Percentiles rank a stretch among this genome's conserved stretches.
Conservation (phyloP, 164 flowering plant species). For the Brasenia schreberi region DNA sequence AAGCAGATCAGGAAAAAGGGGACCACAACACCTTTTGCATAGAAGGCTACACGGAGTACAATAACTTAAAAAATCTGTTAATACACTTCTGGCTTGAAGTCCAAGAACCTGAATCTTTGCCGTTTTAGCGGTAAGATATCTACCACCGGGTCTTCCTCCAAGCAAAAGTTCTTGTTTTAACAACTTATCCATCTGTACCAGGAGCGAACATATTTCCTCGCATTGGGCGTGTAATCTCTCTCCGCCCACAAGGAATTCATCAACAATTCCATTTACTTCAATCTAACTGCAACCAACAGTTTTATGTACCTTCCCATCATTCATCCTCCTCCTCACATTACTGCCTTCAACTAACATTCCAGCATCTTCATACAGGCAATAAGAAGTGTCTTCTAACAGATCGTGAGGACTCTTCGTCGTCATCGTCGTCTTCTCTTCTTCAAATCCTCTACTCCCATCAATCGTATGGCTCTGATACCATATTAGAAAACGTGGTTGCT, state of each 20-base stretch:
- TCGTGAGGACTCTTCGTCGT: too few relatives aligned
- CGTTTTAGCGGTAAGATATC: background rate
- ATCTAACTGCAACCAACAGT: conserved; percentile 33
- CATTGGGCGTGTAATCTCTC: conserved; percentile 19
- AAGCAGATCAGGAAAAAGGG: background rate
- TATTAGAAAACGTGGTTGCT: too few relatives aligned
- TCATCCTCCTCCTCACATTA: conserved; percentile 24
- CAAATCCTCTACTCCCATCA: too few relatives aligned
- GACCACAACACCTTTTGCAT: background rate
- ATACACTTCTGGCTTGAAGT: too few relatives aligned
- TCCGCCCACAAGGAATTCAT: conserved; percentile 31
- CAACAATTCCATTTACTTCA: conserved; percentile 20
- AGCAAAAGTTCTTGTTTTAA: conserved; percentile 5
- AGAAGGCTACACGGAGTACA: background rate
- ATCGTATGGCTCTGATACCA: too few relatives aligned
- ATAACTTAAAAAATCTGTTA: too few relatives aligned
- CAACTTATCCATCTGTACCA: conserved; percentile 15
- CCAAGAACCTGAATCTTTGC: background rate
- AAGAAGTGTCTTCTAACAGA: too few relatives aligned
- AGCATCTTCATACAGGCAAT: conserved; percentile 9
- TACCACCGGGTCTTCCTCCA: background rate
- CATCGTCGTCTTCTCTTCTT: too few relatives aligned
- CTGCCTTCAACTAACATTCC: conserved; percentile 30
- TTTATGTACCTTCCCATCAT: conserved; percentile 21
- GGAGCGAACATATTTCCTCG: conserved; percentile 13